Evolutionary conservation across 495 filamentous ascomycete genomes (phyloP).

Genomic region (Friedmanniomyces endolithicus): DNA sequence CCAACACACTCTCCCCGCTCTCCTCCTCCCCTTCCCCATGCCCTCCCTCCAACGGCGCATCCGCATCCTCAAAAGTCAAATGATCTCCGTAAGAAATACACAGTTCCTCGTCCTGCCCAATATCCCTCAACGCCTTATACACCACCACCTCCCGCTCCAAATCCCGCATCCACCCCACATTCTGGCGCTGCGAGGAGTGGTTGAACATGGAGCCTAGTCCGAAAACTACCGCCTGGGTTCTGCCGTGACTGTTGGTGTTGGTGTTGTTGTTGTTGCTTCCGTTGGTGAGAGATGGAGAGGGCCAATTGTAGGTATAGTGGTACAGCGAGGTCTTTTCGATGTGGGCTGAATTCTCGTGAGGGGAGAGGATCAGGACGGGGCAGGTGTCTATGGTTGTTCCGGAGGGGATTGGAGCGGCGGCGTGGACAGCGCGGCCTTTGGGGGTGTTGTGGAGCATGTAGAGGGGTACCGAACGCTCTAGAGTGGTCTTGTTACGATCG

Average conservation of each 20-base stretch:
- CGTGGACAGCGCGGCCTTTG: constrained; percentile 43
- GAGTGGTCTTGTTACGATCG: neutral
- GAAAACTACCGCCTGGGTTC: constrained; percentile 41
- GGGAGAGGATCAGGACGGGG: constrained; percentile 40
- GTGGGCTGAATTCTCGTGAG: constrained; percentile 36
- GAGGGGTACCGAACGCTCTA: constrained; percentile 11
- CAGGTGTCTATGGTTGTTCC: constrained; percentile 40
- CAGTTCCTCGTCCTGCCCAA: constrained; percentile 41
- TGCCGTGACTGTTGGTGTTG: constrained; percentile 11
- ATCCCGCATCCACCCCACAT: constrained; percentile 43
- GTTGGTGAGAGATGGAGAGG: constrained; percentile 15
- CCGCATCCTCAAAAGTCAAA: constrained; percentile 43
- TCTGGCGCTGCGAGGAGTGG: constrained; percentile 38
- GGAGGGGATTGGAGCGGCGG: constrained; percentile 33
- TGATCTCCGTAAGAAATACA: constrained; percentile 43
- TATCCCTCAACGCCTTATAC: constrained; percentile 40
- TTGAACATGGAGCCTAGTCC: constrained; percentile 50
- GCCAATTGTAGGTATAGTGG: constrained; percentile 47
- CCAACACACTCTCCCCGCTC: constrained; percentile 18
- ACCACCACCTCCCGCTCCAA: constrained; percentile 33
- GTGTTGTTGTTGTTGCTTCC: too few relatives aligned
- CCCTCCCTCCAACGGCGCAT: constrained; percentile 17
- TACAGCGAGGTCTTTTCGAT: constrained; percentile 38
- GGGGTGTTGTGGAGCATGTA: constrained; percentile 19
- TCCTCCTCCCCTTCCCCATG: neutral